Evolutionary conservation across 176 grass and related monocot species (phyloP).

Genomic region (Urochloa ruziziensis): DNA sequence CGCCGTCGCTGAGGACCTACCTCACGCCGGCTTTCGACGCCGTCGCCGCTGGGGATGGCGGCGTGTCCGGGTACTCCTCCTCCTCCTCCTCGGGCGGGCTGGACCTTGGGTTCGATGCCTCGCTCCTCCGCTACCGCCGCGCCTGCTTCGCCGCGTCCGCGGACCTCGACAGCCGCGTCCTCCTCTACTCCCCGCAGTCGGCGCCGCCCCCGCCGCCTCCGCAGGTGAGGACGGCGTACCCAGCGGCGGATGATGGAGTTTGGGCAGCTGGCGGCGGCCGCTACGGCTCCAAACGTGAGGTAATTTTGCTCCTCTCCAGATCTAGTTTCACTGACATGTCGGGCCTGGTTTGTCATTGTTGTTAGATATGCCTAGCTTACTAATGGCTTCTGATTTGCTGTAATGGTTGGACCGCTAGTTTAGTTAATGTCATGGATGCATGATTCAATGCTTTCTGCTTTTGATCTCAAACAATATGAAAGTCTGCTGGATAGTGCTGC

Average conservation of each 20-base stretch:
- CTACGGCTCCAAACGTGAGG: constrained; percentile 34
- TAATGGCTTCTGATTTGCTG: not conserved
- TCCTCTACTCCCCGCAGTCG: constrained; percentile 40
- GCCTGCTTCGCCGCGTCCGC: constrained; percentile 19
- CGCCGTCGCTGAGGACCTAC: constrained; percentile 36
- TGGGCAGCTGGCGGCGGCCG: not conserved
- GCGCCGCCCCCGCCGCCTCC: constrained; percentile 1
- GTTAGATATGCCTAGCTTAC: not conserved
- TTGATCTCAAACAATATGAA: not conserved
- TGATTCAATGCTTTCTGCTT: not conserved
- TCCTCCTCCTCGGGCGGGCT: constrained; percentile 35
- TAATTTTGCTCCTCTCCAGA: constrained; percentile 23
- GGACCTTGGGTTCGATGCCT: constrained; percentile 45
- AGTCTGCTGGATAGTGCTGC: not conserved
- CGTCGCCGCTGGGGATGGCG: constrained; percentile 12
- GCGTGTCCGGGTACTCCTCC: constrained; percentile 1
- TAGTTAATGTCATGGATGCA: constrained; percentile 8
- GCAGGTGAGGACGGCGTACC: not conserved
- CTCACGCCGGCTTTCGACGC: constrained; percentile 58
- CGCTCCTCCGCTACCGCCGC: constrained; percentile 60
- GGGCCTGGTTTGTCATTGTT: not conserved
- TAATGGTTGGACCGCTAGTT: not conserved
- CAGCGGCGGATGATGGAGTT: not conserved
- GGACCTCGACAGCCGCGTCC: constrained; percentile 36
- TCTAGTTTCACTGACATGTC: constrained; percentile 16